phyloP scores from a whole-genome alignment of 1,284 basidiomycete species.

The Stereum hirsutum region DNA sequence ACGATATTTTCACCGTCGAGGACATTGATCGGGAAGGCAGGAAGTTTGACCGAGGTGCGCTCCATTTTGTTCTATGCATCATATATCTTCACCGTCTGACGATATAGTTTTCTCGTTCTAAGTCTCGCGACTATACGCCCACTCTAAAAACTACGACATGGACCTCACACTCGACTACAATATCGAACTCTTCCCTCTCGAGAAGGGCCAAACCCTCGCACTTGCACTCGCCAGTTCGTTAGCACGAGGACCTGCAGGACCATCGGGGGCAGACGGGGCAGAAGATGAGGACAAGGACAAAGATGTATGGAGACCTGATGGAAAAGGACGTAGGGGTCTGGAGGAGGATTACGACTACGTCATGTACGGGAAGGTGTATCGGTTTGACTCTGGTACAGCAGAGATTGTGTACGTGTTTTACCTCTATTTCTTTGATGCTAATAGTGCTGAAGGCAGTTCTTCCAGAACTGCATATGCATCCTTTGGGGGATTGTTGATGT shows the following conservation, averaged over 20 bases:
- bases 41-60: constrained; percentile 91
- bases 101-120: constrained; percentile 6
- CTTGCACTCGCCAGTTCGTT: constrained; percentile 84
- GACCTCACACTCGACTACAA: constrained; percentile 88
- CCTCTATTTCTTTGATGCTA: constrained; percentile 1
- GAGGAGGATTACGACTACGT: constrained; percentile 99
- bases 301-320: constrained; percentile 83
- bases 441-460: constrained; percentile 5
- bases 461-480: constrained; percentile 88
- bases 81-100: constrained; percentile 2
- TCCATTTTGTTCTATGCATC: background rate
- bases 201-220: constrained; percentile 67
- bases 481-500: constrained; percentile 95
- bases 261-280: constrained; percentile 26
- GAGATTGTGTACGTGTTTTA: constrained; percentile 66
- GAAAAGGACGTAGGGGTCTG: constrained; percentile 78
- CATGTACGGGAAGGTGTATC: constrained; percentile 99
- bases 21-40: constrained; percentile 90
- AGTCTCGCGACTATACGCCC: constrained; percentile 84
- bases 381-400: constrained; percentile 83
- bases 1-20: constrained; percentile 83
- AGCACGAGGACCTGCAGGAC: constrained; percentile 45
- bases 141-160: constrained; percentile 86
- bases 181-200: constrained; percentile 75
- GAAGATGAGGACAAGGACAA: constrained; percentile 63